Base-by-base conservation (phyloP, 768 basidiomycete species). In the Pisolithus albus region DNA sequence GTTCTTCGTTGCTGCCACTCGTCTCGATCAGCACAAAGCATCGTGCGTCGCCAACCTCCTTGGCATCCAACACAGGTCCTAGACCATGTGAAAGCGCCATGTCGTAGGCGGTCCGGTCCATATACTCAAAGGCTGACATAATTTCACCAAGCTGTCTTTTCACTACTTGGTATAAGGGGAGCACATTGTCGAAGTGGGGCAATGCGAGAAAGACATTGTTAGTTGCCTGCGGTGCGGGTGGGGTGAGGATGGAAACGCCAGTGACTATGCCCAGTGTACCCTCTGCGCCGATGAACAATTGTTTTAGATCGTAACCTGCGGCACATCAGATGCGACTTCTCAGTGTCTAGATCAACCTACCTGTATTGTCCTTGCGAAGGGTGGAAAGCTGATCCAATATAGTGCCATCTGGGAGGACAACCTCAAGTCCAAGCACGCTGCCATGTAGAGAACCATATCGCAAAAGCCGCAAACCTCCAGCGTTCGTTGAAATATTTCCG, bases 191-290 rank as follows among this genome's bases (percentile, higher is more conserved):
- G 66, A 92, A 98, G 24, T 80, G 82, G 6, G 92, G 86, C 3
- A 96, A 77, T 4, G 92, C 91, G 45, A 99, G 79, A 56, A 99
- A 86, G 56, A 94, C 83, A 61, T 96, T 95, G 67, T 90, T 94
- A 47, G 88, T 83, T 5, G 93, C 85, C 61, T 83, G 81, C 15
- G 85, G 83, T 55, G 86, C 77, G 44, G 89, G 75, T 0, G 96
- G 89, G 19, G 94, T 90, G 54, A 97, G 77, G 63, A 99, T 94
- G 4, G 94, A 96, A 37, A 97, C 88, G 21, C 81, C 96, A 10
- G 96, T 99, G 53, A 99, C 83, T 50, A 99, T 76, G 42, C 96
- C 96, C 21, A 99, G 83, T 0, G 95, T 97, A 47, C 96, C 96
- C 66, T 99, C 96, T 6, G 89, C 85, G 11, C 96, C 96, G 58